Evolutionary conservation across 805 yeast species (phyloP).

Genomic region (Cyberlindnera meyerae): DNA sequence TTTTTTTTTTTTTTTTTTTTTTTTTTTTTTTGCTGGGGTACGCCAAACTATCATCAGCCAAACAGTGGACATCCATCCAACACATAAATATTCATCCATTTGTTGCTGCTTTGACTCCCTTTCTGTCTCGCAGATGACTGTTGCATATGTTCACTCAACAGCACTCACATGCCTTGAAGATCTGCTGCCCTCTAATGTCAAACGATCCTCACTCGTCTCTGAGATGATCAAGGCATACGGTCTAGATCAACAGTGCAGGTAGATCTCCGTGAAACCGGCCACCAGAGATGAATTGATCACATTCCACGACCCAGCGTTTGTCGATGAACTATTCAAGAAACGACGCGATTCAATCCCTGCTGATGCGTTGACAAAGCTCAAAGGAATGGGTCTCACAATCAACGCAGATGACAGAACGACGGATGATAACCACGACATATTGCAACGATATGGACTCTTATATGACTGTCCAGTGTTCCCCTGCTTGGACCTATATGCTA

Average conservation of each 20-base stretch:
- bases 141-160: constrained; percentile 7
- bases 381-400: not conserved
- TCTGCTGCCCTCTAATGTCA: constrained; percentile 47
- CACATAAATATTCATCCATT: no score
- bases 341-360: constrained; percentile 5
- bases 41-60: no score
- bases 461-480: constrained; percentile 67
- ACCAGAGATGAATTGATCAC: constrained; percentile 34
- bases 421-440: constrained; percentile 9
- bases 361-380: not conserved
- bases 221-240: constrained; percentile 39
- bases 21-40: no score
- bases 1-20: no score
- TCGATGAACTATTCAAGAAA: constrained; percentile 34
- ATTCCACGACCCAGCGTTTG: constrained; percentile 46
- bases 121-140: constrained; percentile 6
- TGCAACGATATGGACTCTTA: constrained; percentile 41
- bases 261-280: constrained; percentile 27
- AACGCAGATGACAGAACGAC: constrained; percentile 7
- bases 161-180: constrained; percentile 28
- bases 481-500: constrained; percentile 44
- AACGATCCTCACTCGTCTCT: constrained; percentile 42
- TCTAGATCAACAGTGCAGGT: constrained; percentile 27
- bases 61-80: no score
- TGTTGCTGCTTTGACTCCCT: no score